phyloP scores from a whole-genome alignment of 2,329 filamentous ascomycete genomes.

The Xylariomycetidae sp. region DNA sequence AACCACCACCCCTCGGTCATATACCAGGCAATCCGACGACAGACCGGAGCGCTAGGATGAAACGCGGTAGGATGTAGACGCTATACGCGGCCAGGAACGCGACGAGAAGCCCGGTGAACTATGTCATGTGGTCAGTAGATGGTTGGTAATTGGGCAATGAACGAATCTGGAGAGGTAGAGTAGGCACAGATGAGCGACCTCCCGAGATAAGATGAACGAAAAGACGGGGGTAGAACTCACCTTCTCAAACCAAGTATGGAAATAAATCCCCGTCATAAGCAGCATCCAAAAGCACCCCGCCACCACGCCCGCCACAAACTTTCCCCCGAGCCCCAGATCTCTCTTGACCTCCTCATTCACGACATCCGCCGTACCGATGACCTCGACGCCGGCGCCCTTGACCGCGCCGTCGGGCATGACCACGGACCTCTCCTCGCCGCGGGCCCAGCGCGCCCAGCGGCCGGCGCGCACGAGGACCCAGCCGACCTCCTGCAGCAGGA shows the following conservation, averaged over 20 bases:
- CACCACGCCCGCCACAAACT: slow-evolving; percentile 60
- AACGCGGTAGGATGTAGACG: slow-evolving; percentile 49
- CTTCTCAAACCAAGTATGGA: slow-evolving; percentile 99
- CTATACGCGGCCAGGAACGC: slow-evolving; percentile 42
- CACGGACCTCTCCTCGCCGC: slow-evolving; percentile 60
- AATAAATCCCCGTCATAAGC: slow-evolving; percentile 97
- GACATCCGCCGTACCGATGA: slow-evolving; percentile 15
- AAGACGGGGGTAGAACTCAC: slow-evolving; percentile 37
- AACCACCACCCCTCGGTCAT: too few relatives aligned
- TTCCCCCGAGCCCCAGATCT: slow-evolving; percentile 41
- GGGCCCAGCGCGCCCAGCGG: slow-evolving; percentile 30
- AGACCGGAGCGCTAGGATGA: slow-evolving; percentile 40
- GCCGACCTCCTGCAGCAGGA: slow-evolving; percentile 74
- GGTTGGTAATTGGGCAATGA: slow-evolving; percentile 18
- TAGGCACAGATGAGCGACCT: background rate
- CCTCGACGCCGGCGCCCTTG: slow-evolving; percentile 52
- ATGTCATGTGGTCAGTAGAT: background rate
- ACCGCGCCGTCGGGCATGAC: slow-evolving; percentile 62
- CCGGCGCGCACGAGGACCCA: slow-evolving; percentile 49
- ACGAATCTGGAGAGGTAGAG: too few relatives aligned
- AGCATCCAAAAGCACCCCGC: slow-evolving; percentile 88
- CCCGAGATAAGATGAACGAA: too few relatives aligned
- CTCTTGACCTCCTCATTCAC: slow-evolving; percentile 21
- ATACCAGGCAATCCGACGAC: slow-evolving; percentile 49
- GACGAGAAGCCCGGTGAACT: slow-evolving; percentile 52